Base-by-base conservation (phyloP, 257 asterid species). In the Buddleja alternifolia region DNA sequence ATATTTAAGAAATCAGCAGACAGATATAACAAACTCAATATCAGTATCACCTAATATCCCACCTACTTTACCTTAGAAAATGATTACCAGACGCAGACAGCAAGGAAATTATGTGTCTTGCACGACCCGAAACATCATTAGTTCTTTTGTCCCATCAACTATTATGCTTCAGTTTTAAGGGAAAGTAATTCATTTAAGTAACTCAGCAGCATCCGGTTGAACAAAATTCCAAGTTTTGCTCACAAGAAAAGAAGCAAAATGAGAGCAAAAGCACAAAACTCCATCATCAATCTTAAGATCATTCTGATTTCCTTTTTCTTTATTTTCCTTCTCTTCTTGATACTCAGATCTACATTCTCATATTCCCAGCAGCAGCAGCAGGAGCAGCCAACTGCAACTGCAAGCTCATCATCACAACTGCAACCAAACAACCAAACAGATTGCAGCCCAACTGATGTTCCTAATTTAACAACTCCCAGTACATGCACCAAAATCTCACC, bases 401-500 rank as follows among this genome's bases (percentile, higher is more conserved):
- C n/a, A n/a, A n/a, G n/a, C n/a, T n/a, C n/a, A n/a, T 29, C 5
- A 29, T 29, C 34, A 29, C 34, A 61, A 42, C n/a, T n/a, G n/a
- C 10, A 44, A 39, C n/a, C 56, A 46, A 17, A 56, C 23, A 17
- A 56, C 20, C 37, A 16, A 65, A 34, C 19, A 6, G 56, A 52
- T 16, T 69, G 83, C n/a, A n/a, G n/a, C 69, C 63, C 67, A 56
- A 32, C 73, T n/a, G 34, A 2, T 29, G 63, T 45, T 37, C 48
- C 70, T 2, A 24, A 71, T 63, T 50, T 66, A 4, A 48, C 72
- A 4, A 48, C 72, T 36, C 82, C 87, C 48, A n/a, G n/a, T n/a
- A 66, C 75, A 60, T 90, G 97, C 80, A 82, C 77, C 50, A 90
- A 90, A 65, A 86, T 92, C 63, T 1, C 97, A 34, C 84, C 88